Evolutionary conservation across 805 yeast genomes (phyloP).

Genomic region (Myxozyma lipomycoides): DNA sequence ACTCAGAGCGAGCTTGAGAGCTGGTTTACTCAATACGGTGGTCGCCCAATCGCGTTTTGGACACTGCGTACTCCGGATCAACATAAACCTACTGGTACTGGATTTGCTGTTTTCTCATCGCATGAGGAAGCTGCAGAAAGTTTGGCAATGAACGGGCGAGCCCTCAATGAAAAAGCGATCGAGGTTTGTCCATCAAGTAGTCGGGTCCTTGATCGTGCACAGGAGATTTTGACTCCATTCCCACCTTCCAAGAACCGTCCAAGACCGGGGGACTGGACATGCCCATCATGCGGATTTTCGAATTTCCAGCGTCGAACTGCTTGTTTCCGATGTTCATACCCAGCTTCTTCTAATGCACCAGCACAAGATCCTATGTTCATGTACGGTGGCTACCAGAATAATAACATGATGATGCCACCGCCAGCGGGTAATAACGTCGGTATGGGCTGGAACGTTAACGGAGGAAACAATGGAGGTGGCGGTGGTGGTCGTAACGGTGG

Average conservation of each 20-base stretch:
- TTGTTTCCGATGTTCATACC: constrained; percentile 88
- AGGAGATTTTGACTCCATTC: constrained; percentile 75
- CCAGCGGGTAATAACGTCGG: constrained; percentile 23
- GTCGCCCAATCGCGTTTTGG: constrained; percentile 87
- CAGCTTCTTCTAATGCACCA: constrained; percentile 65
- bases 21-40: constrained; percentile 87
- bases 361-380: constrained; percentile 56
- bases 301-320: constrained; percentile 92
- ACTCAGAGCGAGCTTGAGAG: constrained; percentile 86
- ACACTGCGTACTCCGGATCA: constrained; percentile 63
- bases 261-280: constrained; percentile 97
- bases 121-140: constrained; percentile 86
- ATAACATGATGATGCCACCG: constrained; percentile 19
- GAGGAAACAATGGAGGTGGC: constrained; percentile 24
- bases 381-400: constrained; percentile 32
- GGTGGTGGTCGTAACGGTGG: constrained; percentile 29
- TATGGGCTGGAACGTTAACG: constrained; percentile 25
- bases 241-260: constrained; percentile 84
- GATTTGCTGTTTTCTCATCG: constrained; percentile 78
- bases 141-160: constrained; percentile 73
- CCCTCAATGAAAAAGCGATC: constrained; percentile 63
- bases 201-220: constrained; percentile 72
- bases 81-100: constrained; percentile 54
- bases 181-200: constrained; percentile 87
- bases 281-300: constrained; percentile 92